phyloP scores from a whole-genome alignment of 495 filamentous ascomycete species.

The Hypoxylon trugodes region DNA sequence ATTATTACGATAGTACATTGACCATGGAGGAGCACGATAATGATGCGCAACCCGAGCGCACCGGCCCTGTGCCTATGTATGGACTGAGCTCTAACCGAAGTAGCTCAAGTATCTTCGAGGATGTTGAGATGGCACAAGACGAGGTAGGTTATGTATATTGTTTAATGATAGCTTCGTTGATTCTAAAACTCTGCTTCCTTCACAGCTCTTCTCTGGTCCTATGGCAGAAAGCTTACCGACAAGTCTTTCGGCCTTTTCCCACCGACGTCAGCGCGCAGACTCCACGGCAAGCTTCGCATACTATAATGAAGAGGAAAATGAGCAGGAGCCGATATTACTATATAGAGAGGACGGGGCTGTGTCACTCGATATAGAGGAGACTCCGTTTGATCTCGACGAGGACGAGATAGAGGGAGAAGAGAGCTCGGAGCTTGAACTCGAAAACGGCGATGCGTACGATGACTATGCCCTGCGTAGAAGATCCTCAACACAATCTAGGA shows the following conservation, averaged over 20 bases:
- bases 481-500: constrained; percentile 57
- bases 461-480: constrained; percentile 53
- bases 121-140: constrained; percentile 99
- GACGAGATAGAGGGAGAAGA: constrained; percentile 50
- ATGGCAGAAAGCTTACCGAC: constrained; percentile 95
- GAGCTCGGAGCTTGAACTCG: constrained; percentile 52
- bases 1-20: neutral
- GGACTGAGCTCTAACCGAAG: constrained; percentile 79
- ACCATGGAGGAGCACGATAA: constrained; percentile 45
- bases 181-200: constrained; percentile 31
- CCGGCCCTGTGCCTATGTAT: constrained; percentile 54
- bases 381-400: constrained; percentile 52
- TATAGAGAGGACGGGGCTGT: constrained; percentile 28
- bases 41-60: constrained; percentile 39
- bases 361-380: constrained; percentile 48
- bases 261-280: constrained; percentile 78
- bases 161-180: neutral
- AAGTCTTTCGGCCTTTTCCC: constrained; percentile 85
- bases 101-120: constrained; percentile 83
- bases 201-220: constrained; percentile 88
- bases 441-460: constrained; percentile 46
- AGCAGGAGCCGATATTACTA: constrained; percentile 37
- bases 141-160: constrained; percentile 66
- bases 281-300: constrained; percentile 92
- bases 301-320: constrained; percentile 72